Percentiles rank a stretch among this genome's conserved stretches.
phyloP scores from a whole-genome alignment of 2,329 filamentous ascomycete genomes.

The Aspergillus awamori region DNA sequence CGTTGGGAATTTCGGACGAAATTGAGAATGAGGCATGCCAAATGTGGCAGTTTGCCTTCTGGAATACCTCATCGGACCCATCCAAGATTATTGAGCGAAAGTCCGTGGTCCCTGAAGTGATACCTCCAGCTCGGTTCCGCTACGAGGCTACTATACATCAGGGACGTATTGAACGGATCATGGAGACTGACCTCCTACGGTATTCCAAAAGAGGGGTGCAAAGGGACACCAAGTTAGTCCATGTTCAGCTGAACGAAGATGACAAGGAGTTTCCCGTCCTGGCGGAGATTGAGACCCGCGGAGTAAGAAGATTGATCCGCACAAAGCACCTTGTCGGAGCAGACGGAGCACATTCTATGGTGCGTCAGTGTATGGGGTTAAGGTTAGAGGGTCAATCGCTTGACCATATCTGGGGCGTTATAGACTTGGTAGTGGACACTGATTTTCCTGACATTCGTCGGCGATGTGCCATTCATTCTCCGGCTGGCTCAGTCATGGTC shows the following conservation, averaged over 20 bases:
- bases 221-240: conserved; percentile 65
- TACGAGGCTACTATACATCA: conserved; percentile 72
- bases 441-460: conserved; percentile 78
- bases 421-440: conserved; percentile 71
- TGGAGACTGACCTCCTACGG: conserved; percentile 66
- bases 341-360: conserved; percentile 68
- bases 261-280: conserved; percentile 45
- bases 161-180: conserved; percentile 69
- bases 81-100: conserved; percentile 61
- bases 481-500: conserved; percentile 74
- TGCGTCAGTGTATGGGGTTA: conserved; percentile 57
- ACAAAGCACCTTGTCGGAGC: conserved; percentile 72
- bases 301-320: conserved; percentile 47
- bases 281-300: conserved; percentile 32
- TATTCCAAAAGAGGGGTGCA: conserved; percentile 60
- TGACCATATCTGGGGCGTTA: conserved; percentile 73
- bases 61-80: conserved; percentile 61
- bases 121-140: conserved; percentile 69
- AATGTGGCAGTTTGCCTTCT: conserved; percentile 64
- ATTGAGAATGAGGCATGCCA: conserved; percentile 40
- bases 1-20: conserved; percentile 42
- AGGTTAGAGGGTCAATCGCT: conserved; percentile 67
- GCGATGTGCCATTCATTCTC: conserved; percentile 75
- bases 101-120: conserved; percentile 51
- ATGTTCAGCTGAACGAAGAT: conserved; percentile 59